Percentiles rank a stretch among this genome's conserved stretches.
These are phyloP conservation scores for Ascocoryne sarcoides DNA, from an alignment of 2,329 filamentous ascomycete genomes.

Conservation along the genomic window DNA sequence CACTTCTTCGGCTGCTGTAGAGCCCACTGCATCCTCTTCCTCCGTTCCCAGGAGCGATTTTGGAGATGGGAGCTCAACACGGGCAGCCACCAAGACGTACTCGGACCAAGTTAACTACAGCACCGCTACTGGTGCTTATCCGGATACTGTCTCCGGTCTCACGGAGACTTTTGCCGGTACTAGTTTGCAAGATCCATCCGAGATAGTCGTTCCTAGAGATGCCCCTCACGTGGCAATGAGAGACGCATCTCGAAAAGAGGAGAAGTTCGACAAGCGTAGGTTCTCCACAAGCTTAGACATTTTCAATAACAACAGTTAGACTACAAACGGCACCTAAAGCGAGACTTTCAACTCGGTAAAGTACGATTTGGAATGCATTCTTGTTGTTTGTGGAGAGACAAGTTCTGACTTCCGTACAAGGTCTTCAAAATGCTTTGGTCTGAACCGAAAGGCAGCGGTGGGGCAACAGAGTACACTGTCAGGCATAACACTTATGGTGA, in stretches of 20 bases:
- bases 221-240: conserved; percentile 5
- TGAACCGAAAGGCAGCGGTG: conserved; percentile 1
- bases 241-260: conserved; percentile 1
- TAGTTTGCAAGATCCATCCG: not conserved
- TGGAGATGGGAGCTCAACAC: too few relatives aligned
- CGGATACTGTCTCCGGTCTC: not conserved
- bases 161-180: not conserved
- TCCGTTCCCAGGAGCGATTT: too few relatives aligned
- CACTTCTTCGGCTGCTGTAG: too few relatives aligned
- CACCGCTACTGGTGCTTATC: too few relatives aligned
- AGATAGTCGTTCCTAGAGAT: not conserved
- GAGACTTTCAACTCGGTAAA: conserved; percentile 6
- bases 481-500: not conserved
- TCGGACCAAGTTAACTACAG: too few relatives aligned
- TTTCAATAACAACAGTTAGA: conserved; percentile 2
- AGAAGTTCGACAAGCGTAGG: conserved; percentile 9
- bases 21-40: too few relatives aligned
- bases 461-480: too few relatives aligned
- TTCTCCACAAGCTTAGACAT: not conserved
- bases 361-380: conserved; percentile 11
- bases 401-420: too few relatives aligned
- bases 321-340: conserved; percentile 5
- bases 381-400: conserved; percentile 2
- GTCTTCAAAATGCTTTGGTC: conserved; percentile 11
- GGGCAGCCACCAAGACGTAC: too few relatives aligned